These are phyloP conservation scores for Xanthoceras sorbifolium DNA, from an alignment of 345 rosid genomes.

Conservation along the genomic window DNA sequence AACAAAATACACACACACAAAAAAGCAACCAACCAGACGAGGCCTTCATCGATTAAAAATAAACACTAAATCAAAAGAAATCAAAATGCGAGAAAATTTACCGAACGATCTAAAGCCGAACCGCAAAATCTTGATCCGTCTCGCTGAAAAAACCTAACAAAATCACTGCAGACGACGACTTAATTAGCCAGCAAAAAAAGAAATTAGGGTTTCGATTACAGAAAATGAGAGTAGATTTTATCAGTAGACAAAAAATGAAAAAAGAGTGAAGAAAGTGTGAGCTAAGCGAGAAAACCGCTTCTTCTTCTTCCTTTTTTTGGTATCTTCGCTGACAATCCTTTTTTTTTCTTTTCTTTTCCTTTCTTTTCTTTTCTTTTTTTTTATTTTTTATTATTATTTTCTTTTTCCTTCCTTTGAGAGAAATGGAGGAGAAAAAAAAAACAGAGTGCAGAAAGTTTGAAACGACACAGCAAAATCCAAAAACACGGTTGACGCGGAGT, in stretches of 20 bases:
- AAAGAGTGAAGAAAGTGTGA: background rate
- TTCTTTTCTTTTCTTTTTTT: background rate
- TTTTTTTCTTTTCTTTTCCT: no score
- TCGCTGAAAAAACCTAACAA: slow-evolving; percentile 3
- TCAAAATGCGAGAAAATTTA: slow-evolving; percentile 19
- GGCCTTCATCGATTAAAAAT: background rate
- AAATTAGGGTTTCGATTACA: background rate
- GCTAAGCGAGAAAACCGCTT: background rate
- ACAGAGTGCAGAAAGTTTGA: slow-evolving; percentile 1
- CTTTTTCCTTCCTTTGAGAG: background rate
- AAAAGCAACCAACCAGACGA: background rate
- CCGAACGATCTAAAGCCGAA: slow-evolving; percentile 38
- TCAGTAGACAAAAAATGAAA: background rate
- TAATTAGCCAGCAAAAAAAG: background rate
- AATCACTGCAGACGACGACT: background rate
- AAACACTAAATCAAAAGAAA: background rate
- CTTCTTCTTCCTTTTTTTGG: background rate
- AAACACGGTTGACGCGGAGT: slow-evolving; percentile 47
- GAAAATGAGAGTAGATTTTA: background rate
- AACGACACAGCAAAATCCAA: slow-evolving; percentile 23
- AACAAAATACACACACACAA: background rate
- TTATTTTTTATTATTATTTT: background rate
- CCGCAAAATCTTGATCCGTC: slow-evolving; percentile 24
- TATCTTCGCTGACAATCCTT: background rate
- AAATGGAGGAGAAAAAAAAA: background rate